Evolutionary conservation across 148 eudicot species (phyloP), one percentile per base, ranked within the genome.

Genomic region (Diospyros kaki): DNA sequence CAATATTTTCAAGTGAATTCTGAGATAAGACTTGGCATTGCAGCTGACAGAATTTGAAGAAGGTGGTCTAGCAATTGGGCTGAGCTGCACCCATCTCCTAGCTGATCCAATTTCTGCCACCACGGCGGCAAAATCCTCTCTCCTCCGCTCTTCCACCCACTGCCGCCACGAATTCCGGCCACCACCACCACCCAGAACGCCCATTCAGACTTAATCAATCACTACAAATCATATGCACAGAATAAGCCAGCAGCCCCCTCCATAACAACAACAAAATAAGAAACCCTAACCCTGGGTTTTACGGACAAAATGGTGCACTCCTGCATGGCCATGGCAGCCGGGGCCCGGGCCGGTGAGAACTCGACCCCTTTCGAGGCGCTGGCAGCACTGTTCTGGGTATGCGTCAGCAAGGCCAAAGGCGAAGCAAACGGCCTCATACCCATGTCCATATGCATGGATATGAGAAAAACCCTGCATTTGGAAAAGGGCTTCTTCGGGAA

Each of bases 11-110:
- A 48, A 48, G 8, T 48, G 52, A 11, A 14, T 0, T 4, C 28
- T 60, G 6, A 17, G 9, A 11, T 9, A 5, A 5, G 1, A 9
- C 38, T 3, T 10, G 3, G 13, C 8, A 28, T 44, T 70, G 76
- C 79, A 90, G 93, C 66, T 88, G 43, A 92, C 93, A 9, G 86
- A 84, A 76, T 92, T 92, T 72, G 91, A 90, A 83, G 85, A 79
- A 69, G 94, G 94, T 15, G 97, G 94, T 67, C 41, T 92, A 56
- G 93, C 92, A 15, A 73, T 92, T 75, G 91, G 94, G 66, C 50
- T 92, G 55, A 86, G 94, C 72, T 90, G 92, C 77, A 62, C 84
- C 42, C 93, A 92, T 66, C 87, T 90, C 55, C 40, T 92, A 44
- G 79, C 80, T 3, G 94, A 92, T 71, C 89, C 92, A 65, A 77